Base-by-base conservation (phyloP, 176 grass and related monocot genomes). In the Paspalum vaginatum region DNA sequence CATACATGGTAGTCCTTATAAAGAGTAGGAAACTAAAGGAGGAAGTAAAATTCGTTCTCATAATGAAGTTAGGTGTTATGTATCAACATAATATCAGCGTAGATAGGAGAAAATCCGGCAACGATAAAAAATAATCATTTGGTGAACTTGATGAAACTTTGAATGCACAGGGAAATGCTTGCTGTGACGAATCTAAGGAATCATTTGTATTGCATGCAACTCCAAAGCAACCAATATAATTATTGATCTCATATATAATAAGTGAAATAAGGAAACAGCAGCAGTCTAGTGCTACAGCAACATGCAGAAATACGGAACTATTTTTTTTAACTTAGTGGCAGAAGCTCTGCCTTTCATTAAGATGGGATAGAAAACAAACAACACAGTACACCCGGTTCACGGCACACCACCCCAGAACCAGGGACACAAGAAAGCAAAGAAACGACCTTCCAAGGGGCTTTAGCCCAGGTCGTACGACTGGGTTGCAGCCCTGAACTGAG, bases 251-350 rank as follows among this genome's bases (percentile, higher is more conserved):
- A 57, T 44, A 79, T 55, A 61, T 88, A 68, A 18, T 65, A 75
- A 14, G 59, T 2, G 51, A 51, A 72, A 66, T 79, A 65, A 89
- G 87, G 21, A 94, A 94, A 75, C 89, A 89, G 79, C 91, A 90
- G 5, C 5, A 52, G 50, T 17, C n/a, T n/a, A n/a, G n/a, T n/a
- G 91, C 76, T 79, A 89, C 81, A 78, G 86, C 76, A 4, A 97
- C 94, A 92, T 75, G 86, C 87, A 55, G 86, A 86, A 89, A 63
- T 53, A 85, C 83, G n/a, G n/a, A n/a, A n/a, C n/a, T n/a, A n/a
- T n/a, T n/a, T n/a, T n/a, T n/a, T n/a, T n/a, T n/a, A n/a, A n/a
- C n/a, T n/a, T n/a, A n/a, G n/a, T n/a, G n/a, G n/a, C n/a, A n/a
- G n/a, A n/a, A n/a, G n/a, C n/a, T n/a, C n/a, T n/a, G n/a, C n/a